Conservation (phyloP, 345 rosid species). For the Raphanus raphanistrum region DNA sequence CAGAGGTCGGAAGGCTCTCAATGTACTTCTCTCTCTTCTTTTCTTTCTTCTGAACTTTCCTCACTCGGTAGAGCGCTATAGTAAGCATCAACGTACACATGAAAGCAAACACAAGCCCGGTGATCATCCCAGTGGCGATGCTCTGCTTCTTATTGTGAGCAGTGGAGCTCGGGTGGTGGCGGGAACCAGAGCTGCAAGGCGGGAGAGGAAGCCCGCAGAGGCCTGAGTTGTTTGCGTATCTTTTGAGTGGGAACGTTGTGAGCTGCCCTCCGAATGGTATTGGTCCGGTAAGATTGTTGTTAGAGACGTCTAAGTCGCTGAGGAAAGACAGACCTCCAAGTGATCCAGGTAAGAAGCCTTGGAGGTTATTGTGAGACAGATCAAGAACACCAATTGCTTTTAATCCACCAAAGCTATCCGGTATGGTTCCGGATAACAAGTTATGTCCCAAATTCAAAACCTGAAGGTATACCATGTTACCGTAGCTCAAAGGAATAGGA, state of each 20-base stretch:
- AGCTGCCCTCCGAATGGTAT: slow-evolving; percentile 85
- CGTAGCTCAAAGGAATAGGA: slow-evolving; percentile 64
- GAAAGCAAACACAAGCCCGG: slow-evolving; percentile 71
- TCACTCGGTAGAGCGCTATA: slow-evolving; percentile 41
- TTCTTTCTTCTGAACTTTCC: slow-evolving; percentile 67
- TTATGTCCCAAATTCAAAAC: slow-evolving; percentile 95
- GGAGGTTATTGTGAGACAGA: slow-evolving; percentile 65
- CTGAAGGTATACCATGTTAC: slow-evolving; percentile 65
- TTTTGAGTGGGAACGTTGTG: slow-evolving; percentile 56
- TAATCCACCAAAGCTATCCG: slow-evolving; percentile 70
- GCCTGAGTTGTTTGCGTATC: slow-evolving; percentile 70
- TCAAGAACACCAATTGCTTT: slow-evolving; percentile 84
- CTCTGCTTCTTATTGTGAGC: slow-evolving; percentile 54
- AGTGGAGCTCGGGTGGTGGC: slow-evolving; percentile 30
- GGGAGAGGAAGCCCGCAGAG: slow-evolving; percentile 85
- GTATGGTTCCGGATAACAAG: slow-evolving; percentile 61
- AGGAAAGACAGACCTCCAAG: slow-evolving; percentile 57
- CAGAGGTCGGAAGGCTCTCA: slow-evolving; percentile 63
- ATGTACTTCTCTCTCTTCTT: slow-evolving; percentile 61
- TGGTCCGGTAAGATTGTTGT: slow-evolving; percentile 66
- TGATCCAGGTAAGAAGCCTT: slow-evolving; percentile 69
- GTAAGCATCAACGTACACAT: slow-evolving; percentile 67
- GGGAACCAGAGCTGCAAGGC: slow-evolving; percentile 44
- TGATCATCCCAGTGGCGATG: slow-evolving; percentile 60
- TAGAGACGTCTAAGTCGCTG: slow-evolving; percentile 67